Percentiles rank a stretch among this genome's conserved stretches.
These are phyloP conservation scores for Amniculicola lignicola DNA, from an alignment of 495 filamentous ascomycete species.

Conservation along the genomic window DNA sequence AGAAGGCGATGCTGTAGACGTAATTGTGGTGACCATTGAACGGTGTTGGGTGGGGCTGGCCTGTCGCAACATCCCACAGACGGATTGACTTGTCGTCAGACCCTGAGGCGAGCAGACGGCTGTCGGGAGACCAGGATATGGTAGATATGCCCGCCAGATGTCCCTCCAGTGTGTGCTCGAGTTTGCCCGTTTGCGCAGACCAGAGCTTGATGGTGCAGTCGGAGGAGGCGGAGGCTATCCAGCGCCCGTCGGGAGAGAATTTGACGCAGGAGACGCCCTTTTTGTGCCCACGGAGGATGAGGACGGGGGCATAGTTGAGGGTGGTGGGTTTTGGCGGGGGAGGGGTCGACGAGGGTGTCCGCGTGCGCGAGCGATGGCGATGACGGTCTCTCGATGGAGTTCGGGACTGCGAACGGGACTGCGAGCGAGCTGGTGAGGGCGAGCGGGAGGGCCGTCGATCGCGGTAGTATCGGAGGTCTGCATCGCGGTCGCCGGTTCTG, in stretches of 20 bases:
- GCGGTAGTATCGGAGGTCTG: constrained; percentile 24
- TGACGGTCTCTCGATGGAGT: no score
- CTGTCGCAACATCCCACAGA: constrained; percentile 82
- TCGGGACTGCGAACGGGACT: constrained; percentile 11
- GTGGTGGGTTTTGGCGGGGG: constrained; percentile 44
- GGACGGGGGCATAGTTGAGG: constrained; percentile 59
- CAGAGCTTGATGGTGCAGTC: constrained; percentile 88
- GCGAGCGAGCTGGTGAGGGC: constrained; percentile 13
- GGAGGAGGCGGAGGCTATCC: constrained; percentile 75
- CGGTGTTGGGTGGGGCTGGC: constrained; percentile 59
- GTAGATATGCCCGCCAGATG: constrained; percentile 90
- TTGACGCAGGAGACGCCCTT: constrained; percentile 79
- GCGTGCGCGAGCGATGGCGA: neutral
- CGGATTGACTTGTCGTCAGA: constrained; percentile 95
- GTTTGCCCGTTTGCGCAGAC: constrained; percentile 72
- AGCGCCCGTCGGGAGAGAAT: constrained; percentile 83
- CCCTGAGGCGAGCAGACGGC: constrained; percentile 78
- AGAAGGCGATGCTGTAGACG: constrained; percentile 88
- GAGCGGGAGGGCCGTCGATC: constrained; percentile 9
- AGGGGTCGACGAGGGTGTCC: neutral
- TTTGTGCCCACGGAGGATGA: constrained; percentile 70
- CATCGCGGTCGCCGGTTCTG: constrained; percentile 27
- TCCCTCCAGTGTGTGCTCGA: constrained; percentile 84
- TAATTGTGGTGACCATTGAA: constrained; percentile 92
- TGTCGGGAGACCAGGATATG: constrained; percentile 87